Evolutionary conservation across 2,329 filamentous ascomycete genomes (phyloP), one percentile per base, ranked within the genome.

Genomic region (Camillea tinctor): DNA sequence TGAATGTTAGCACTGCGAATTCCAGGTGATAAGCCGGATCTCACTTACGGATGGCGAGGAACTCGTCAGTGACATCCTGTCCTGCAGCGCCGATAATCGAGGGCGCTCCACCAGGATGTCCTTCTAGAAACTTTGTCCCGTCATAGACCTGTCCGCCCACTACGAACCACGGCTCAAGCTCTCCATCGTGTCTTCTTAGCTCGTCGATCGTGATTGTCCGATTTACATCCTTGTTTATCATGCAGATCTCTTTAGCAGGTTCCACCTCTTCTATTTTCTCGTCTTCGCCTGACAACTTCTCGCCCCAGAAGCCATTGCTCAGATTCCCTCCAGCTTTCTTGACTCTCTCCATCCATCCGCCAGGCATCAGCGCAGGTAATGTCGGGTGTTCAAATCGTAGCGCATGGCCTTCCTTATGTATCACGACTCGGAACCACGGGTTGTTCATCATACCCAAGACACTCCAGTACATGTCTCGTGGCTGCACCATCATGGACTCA

Each of bases 381-480:
- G 92, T 96, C 0, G 93, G 93, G 68, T 97, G 93, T 73, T 97
- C 93, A 66, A 97, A 97, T 5, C 85, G 82, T 50, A 97, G 76
- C 7, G 71, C 75, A 17, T 84, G 80, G 0, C 80, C 81, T 61
- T 93, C 88, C 58, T 87, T 88, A 56, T 86, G 84, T 57, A 97
- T 90, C 1, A 88, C 85, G 1, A 97, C 84, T 4, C 93, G 84
- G 74, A 90, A 97, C 93, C 93, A 97, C 0, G 92, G 91, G 68
- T 97, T 97, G 76, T 97, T 97, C 93, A 97, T 97, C 93, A 97
- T 97, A 0, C 93, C 93, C 48, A 97, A 78, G 1, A 96, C 92
- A 61, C 87, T 93, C 93, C 93, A 97, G 77, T 97, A 97, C 91
- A 97, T 95, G 69, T 97, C 93, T 62, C 91, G 84, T 4, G 93